Percentiles rank a stretch among this genome's conserved stretches.
Evolutionary conservation across 2,329 filamentous ascomycete genomes (phyloP).

Genomic region (Colletotrichum chlorophyti): DNA sequence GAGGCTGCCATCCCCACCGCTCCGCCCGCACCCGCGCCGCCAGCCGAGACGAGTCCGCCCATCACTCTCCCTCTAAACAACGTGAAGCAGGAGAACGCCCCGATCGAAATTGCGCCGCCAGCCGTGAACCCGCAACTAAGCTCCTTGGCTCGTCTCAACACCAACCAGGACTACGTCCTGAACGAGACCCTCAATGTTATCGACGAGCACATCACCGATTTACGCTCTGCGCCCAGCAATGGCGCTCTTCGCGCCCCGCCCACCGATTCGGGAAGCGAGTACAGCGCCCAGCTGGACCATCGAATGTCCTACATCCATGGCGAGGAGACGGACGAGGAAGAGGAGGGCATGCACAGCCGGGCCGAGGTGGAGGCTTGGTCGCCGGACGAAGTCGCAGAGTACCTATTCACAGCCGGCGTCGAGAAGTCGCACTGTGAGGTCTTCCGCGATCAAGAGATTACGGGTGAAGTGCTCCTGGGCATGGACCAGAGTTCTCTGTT

Average conservation of each 20-base stretch:
- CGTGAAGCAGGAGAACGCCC: slow-evolving; percentile 41
- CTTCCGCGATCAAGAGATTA: slow-evolving; percentile 94
- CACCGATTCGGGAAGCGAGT: slow-evolving; percentile 88
- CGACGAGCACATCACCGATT: slow-evolving; percentile 93
- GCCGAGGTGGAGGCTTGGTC: slow-evolving; percentile 82
- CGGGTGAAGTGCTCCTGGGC: slow-evolving; percentile 87
- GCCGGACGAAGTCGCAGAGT: slow-evolving; percentile 83
- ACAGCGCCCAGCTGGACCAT: slow-evolving; percentile 79
- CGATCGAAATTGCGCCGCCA: slow-evolving; percentile 42
- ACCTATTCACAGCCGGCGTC: slow-evolving; percentile 83
- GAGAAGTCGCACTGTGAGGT: slow-evolving; percentile 92
- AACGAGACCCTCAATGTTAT: slow-evolving; percentile 96
- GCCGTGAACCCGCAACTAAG: slow-evolving; percentile 35
- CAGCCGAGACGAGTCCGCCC: slow-evolving; percentile 40
- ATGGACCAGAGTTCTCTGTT: slow-evolving; percentile 97
- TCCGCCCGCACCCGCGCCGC: slow-evolving; percentile 30
- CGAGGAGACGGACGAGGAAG: slow-evolving; percentile 94
- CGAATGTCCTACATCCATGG: slow-evolving; percentile 91
- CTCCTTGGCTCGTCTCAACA: slow-evolving; percentile 45
- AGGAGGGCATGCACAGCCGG: slow-evolving; percentile 70
- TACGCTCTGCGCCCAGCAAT: slow-evolving; percentile 63
- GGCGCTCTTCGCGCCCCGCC: slow-evolving; percentile 58
- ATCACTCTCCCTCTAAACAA: slow-evolving; percentile 50
- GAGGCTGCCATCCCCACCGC: slow-evolving; percentile 4
- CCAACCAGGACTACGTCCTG: slow-evolving; percentile 75